phyloP scores from a whole-genome alignment of 805 yeast species.

The Kuraishia molischiana region DNA sequence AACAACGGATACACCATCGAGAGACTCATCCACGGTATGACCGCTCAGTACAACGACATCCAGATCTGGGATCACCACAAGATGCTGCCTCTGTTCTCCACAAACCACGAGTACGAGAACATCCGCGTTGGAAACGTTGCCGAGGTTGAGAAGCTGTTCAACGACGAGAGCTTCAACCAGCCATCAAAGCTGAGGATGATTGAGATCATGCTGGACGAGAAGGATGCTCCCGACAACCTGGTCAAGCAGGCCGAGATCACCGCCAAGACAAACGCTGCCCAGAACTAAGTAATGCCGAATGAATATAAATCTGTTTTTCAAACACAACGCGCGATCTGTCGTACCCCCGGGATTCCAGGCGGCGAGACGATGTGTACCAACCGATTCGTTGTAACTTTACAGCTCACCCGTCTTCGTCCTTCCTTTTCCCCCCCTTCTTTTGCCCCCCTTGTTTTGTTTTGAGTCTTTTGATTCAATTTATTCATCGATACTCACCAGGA shows the following conservation, averaged over 20 bases:
- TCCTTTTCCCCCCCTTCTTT: too few species aligned
- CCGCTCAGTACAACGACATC: conserved; percentile 55
- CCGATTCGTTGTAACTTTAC: too few species aligned
- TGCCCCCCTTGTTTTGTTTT: too few species aligned
- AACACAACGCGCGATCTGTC: too few species aligned
- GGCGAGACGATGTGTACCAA: too few species aligned
- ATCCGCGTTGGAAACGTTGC: conserved; percentile 44
- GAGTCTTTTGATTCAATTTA: too few species aligned
- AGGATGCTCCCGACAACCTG: conserved; percentile 64
- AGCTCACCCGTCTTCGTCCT: too few species aligned
- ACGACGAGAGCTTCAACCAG: conserved; percentile 35
- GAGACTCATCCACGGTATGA: conserved; percentile 61
- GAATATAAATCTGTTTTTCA: too few species aligned
- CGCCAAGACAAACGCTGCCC: conserved; percentile 19
- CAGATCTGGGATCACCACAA: conserved; percentile 61
- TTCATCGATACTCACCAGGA: too few species aligned
- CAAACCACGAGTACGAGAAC: conserved; percentile 42
- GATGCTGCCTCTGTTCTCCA: conserved; percentile 51
- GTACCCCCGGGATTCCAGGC: too few species aligned
- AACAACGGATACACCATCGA: conserved; percentile 72
- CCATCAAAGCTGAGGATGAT: conserved; percentile 54
- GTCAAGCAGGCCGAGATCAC: conserved; percentile 55
- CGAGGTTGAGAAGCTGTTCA: conserved; percentile 44
- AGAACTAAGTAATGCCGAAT: too few species aligned
- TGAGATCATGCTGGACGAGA: conserved; percentile 57